phyloP scores from a whole-genome alignment of 2,329 filamentous ascomycete genomes.

The Blastomyces gilchristii region DNA sequence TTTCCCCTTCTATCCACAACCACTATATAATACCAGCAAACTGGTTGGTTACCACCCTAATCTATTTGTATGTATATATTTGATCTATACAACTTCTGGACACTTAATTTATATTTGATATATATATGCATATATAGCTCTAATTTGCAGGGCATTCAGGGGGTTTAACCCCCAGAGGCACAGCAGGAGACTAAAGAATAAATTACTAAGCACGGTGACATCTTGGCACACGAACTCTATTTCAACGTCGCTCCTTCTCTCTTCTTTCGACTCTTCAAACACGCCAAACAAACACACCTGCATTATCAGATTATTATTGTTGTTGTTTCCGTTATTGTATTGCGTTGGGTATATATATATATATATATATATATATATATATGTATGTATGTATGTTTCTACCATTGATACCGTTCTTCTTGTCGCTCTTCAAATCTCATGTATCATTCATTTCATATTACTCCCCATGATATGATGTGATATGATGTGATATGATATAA shows the following conservation, averaged over 20 bases:
- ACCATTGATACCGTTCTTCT: neutral
- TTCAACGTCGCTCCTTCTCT: neutral
- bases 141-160: too few species aligned
- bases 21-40: neutral
- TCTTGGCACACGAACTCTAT: constrained; percentile 1
- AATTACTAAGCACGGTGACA: too few species aligned
- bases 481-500: too few species aligned
- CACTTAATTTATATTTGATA: neutral
- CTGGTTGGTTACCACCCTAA: neutral
- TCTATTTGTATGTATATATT: neutral
- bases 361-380: neutral
- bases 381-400: neutral
- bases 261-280: neutral
- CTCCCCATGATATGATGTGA: neutral
- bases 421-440: neutral
- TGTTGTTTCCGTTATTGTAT: neutral
- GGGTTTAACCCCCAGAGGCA: too few species aligned
- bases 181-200: too few species aligned
- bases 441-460: neutral
- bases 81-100: neutral
- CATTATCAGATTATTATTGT: neutral
- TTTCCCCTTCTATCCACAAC: neutral
- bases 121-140: neutral
- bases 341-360: neutral
- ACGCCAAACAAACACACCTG: too few species aligned